A percentile compares a stretch with the other conserved stretches of the same genome.
Evolutionary conservation across 208 protist genomes (phyloP).

Genomic region (Porcisia hertigi): DNA sequence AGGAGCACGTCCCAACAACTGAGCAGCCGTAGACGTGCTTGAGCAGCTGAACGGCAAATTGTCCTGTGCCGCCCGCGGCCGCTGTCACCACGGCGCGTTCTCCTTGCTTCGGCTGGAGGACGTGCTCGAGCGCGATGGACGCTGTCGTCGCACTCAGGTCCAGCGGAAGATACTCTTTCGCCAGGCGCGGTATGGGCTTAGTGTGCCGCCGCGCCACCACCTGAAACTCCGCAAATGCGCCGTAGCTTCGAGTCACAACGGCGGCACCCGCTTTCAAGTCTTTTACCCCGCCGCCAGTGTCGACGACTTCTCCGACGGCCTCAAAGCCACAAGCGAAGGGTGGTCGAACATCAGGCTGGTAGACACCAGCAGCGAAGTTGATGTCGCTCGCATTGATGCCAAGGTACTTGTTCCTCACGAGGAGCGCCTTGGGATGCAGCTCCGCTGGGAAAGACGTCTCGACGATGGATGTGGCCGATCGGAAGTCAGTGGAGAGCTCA

Average conservation of each 20-base stretch:
- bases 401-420: constrained; percentile 78
- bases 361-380: constrained; percentile 86
- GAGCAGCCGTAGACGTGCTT: constrained; percentile 74
- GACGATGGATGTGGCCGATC: constrained; percentile 53
- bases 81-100: constrained; percentile 88
- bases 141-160: constrained; percentile 86
- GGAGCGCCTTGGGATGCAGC: constrained; percentile 62
- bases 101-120: constrained; percentile 64
- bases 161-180: constrained; percentile 68
- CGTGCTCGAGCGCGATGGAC: constrained; percentile 79
- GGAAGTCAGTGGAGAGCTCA: constrained; percentile 73
- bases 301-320: constrained; percentile 79
- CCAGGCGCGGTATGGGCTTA: constrained; percentile 49
- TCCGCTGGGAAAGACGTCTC: constrained; percentile 29
- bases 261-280: constrained; percentile 49
- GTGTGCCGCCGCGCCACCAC: constrained; percentile 50
- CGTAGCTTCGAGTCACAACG: constrained; percentile 79
- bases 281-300: constrained; percentile 40
- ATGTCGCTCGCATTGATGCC: constrained; percentile 92
- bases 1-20: constrained; percentile 91
- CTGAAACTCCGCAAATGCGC: constrained; percentile 84
- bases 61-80: constrained; percentile 89
- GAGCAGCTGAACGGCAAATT: constrained; percentile 90
- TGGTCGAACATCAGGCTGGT: constrained; percentile 68
- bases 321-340: constrained; percentile 91